Percentiles rank a stretch among this genome's conserved stretches.
Conservation (phyloP, 495 filamentous ascomycete species). For the Hyaloscypha variabilis region DNA sequence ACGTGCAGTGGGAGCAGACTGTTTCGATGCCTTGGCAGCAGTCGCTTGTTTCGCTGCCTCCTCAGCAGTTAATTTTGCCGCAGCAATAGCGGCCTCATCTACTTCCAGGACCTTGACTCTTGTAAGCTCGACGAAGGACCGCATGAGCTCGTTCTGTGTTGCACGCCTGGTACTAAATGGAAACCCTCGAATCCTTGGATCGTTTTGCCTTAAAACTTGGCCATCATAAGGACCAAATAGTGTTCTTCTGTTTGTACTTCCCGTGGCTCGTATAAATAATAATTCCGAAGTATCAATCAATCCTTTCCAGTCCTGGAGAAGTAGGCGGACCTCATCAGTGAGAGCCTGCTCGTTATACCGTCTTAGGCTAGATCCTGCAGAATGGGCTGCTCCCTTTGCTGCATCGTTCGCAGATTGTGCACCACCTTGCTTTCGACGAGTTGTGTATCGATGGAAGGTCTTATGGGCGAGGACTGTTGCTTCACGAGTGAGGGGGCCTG, state of each 20-base stretch:
- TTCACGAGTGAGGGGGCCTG: conserved; percentile 73
- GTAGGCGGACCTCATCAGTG: conserved; percentile 75
- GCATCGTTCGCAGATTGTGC: conserved; percentile 91
- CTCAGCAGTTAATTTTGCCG: conserved; percentile 47
- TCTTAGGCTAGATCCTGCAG: conserved; percentile 85
- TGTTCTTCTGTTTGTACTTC: conserved; percentile 78
- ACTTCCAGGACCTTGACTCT: conserved; percentile 81
- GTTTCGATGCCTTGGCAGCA: conserved; percentile 44
- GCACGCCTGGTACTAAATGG: conserved; percentile 94
- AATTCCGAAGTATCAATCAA: conserved; percentile 83
- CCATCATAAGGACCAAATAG: conserved; percentile 90
- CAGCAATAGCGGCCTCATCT: conserved; percentile 57
- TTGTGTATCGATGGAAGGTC: conserved; percentile 97
- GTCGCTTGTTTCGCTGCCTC: conserved; percentile 38
- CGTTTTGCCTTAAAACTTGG: conserved; percentile 79
- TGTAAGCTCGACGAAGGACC: conserved; percentile 89
- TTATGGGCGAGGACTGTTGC: conserved; percentile 91
- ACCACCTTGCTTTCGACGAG: conserved; percentile 92
- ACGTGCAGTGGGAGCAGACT: conserved; percentile 45
- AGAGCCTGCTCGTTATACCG: conserved; percentile 93
- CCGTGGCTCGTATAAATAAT: conserved; percentile 87
- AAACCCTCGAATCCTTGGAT: conserved; percentile 83
- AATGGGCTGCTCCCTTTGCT: conserved; percentile 89
- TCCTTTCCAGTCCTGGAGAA: conserved; percentile 79
- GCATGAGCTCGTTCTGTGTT: conserved; percentile 92